Conservation (phyloP, 78 protist genomes). For the Tieghemostelium lacteum region DNA sequence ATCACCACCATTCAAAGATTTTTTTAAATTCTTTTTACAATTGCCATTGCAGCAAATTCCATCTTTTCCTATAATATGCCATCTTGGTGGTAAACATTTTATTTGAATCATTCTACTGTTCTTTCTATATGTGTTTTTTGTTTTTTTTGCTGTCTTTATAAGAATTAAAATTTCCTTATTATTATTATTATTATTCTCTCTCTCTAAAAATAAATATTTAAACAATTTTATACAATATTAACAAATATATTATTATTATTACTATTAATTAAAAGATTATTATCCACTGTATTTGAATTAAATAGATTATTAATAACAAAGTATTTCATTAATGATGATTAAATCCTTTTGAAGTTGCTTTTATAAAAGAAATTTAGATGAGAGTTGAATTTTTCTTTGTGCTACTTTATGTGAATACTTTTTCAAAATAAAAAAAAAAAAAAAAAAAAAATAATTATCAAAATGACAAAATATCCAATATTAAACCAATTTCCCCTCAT, state of each 20-base stretch:
- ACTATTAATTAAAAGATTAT: not conserved
- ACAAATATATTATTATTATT: conserved; percentile 8
- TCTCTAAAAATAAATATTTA: not conserved
- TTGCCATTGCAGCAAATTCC: conserved; percentile 56
- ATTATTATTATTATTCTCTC: not conserved
- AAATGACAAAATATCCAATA: no score
- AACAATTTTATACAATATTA: not conserved
- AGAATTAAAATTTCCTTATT: not conserved
- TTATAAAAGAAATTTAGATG: no score
- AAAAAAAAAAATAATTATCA: no score
- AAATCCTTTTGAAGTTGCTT: no score
- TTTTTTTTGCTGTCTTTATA: not conserved
- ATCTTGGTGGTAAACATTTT: conserved; percentile 62
- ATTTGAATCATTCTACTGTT: not conserved
- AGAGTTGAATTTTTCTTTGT: no score
- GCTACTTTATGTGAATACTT: no score
- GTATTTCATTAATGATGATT: conserved; percentile 15
- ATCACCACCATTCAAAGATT: not conserved
- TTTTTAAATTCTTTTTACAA: not conserved
- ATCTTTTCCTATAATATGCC: conserved; percentile 61
- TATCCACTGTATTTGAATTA: not conserved
- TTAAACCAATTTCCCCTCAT: no score
- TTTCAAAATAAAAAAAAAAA: no score
- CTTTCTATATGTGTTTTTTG: not conserved
- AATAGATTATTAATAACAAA: not conserved